Conservation (phyloP, 2,329 filamentous ascomycete genomes). For the Pseudogymnoascus sp. region DNA sequence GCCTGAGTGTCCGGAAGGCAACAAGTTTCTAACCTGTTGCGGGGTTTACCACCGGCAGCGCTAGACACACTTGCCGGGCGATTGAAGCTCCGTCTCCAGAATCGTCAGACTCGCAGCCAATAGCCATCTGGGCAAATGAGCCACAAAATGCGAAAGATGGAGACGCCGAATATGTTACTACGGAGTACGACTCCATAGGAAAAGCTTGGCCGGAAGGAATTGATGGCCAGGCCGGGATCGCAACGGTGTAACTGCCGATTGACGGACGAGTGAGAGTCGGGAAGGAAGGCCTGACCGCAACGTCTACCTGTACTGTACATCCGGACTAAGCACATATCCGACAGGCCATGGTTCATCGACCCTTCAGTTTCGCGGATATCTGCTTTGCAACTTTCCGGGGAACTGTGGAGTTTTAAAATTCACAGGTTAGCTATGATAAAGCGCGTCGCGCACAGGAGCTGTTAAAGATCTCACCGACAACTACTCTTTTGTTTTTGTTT, state of each 20-base stretch:
- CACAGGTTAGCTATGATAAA: not conserved
- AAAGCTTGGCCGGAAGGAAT: not conserved
- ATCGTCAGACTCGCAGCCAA: not conserved
- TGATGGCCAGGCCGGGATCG: not conserved
- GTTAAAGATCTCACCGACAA: not conserved
- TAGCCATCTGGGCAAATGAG: not conserved
- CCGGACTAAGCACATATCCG: not conserved
- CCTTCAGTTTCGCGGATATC: not conserved
- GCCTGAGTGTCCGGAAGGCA: not conserved
- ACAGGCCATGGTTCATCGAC: not conserved
- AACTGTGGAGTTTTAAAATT: not conserved
- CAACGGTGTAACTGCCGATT: not conserved
- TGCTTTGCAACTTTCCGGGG: not conserved
- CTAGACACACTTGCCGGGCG: not conserved
- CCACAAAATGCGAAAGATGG: not conserved
- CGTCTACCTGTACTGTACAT: not conserved
- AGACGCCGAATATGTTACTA: not conserved
- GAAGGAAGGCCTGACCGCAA: not conserved
- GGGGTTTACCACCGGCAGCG: not conserved
- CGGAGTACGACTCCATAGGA: not conserved
- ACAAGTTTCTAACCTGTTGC: not conserved
- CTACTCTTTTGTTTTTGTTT: not conserved
- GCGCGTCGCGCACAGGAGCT: not conserved
- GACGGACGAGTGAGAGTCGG: not conserved
- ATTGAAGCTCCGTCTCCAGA: not conserved